Evolutionary conservation across 2,329 filamentous ascomycete species (phyloP).

Genomic region (Epichloe sibirici): DNA sequence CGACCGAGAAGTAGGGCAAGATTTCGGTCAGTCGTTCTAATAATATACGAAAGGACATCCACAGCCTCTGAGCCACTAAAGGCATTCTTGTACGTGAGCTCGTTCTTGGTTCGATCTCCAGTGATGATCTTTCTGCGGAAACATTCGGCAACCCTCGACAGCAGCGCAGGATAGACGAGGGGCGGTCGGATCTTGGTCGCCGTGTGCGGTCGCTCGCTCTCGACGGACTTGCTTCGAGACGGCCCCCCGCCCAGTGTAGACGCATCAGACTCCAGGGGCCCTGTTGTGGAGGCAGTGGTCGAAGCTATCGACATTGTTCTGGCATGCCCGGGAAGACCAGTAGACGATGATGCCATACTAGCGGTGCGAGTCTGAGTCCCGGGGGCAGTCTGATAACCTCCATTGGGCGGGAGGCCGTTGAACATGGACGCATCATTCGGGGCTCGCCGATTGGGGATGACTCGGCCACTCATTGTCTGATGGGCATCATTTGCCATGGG

Average conservation of each 20-base stretch:
- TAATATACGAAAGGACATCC: conserved; percentile 90
- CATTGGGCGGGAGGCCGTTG: conserved; percentile 24
- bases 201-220: conserved; percentile 44
- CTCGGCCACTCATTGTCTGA: conserved; percentile 85
- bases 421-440: conserved; percentile 28
- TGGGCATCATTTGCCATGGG: conserved; percentile 65
- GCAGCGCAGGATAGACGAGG: conserved; percentile 81
- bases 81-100: conserved; percentile 90
- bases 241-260: conserved; percentile 39
- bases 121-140: conserved; percentile 82
- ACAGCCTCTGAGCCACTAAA: conserved; percentile 95
- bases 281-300: conserved; percentile 59
- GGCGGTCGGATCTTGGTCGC: conserved; percentile 56
- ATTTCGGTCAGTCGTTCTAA: conserved; percentile 92
- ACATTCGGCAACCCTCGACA: conserved; percentile 86
- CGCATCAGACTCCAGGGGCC: conserved; percentile 46
- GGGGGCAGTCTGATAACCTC: conserved; percentile 31
- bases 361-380: conserved; percentile 47
- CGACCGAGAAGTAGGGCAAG: conserved; percentile 81
- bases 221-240: conserved; percentile 43
- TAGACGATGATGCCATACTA: conserved; percentile 49
- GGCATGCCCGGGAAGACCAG: conserved; percentile 30
- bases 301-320: conserved; percentile 92
- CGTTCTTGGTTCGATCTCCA: conserved; percentile 89
- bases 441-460: conserved; percentile 63